Evolutionary conservation across 768 basidiomycete genomes (phyloP).

Genomic region (Leccinum fibrillosum): DNA sequence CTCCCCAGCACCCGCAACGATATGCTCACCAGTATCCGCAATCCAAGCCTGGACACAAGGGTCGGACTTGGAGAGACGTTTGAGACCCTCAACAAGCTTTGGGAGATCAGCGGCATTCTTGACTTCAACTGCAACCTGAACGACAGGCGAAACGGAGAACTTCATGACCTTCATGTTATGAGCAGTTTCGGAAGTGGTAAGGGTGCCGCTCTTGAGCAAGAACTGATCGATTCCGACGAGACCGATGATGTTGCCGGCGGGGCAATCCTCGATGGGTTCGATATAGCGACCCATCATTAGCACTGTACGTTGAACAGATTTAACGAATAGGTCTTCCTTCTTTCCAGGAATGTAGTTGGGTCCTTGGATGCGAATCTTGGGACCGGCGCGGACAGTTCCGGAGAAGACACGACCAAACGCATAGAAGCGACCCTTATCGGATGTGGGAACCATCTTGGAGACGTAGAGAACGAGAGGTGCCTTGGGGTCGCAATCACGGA

Average conservation of each 20-base stretch:
- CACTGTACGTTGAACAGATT: conserved; percentile 97
- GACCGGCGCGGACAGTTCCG: conserved; percentile 94
- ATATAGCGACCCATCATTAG: conserved; percentile 99
- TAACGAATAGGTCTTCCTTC: conserved; percentile 97
- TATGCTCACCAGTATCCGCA: conserved; percentile 90
- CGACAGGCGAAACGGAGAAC: conserved; percentile 99
- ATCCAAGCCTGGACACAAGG: conserved; percentile 98
- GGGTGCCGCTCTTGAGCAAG: conserved; percentile 98
- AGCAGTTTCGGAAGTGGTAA: conserved; percentile 96
- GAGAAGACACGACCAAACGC: conserved; percentile 99
- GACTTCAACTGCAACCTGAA: conserved; percentile 98
- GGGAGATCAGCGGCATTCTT: conserved; percentile 99
- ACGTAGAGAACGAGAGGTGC: conserved; percentile 97
- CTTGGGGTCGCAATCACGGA: conserved; percentile 96
- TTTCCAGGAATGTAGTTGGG: conserved; percentile 98
- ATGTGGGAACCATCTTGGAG: conserved; percentile 99
- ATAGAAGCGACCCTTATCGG: conserved; percentile 99
- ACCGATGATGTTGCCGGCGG: conserved; percentile 97
- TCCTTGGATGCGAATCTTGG: conserved; percentile 99
- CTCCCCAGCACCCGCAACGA: conserved; percentile 99
- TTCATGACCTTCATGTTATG: conserved; percentile 99
- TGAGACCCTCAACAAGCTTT: conserved; percentile 99
- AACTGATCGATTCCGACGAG: conserved; percentile 99
- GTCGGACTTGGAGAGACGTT: conserved; percentile 99
- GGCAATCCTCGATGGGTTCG: conserved; percentile 99